Base-by-base conservation (phyloP, 2,329 filamentous ascomycete species). In the Pseudogymnoascus sp. region DNA sequence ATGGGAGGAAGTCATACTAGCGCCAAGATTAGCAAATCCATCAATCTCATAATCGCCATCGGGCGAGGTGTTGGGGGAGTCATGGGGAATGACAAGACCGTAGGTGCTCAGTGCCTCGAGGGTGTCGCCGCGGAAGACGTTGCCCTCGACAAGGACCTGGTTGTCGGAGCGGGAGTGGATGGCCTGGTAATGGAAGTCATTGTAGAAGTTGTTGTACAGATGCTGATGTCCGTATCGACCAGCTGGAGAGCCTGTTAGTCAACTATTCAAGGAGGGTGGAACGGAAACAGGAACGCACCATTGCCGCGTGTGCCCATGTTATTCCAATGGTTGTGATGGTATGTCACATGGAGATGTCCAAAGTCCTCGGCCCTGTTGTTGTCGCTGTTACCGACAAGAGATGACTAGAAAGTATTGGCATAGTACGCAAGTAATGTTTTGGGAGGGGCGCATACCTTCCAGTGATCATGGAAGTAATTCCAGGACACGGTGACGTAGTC, bases 1-100 rank as follows among this genome's bases (percentile, higher is more conserved):
- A 24, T 16, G 61, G 13, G 2, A 40, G 37, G 14, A 62, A 19
- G 3, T 77, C 79, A 71, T 71, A 81, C 80, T 76, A 2, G 80
- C 78, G 24, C 81, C 81, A 14, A 82, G 71, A 64, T 83, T 84
- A 3, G 79, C 81, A 68, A 75, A 84, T 0, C 81, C 81, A 66
- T 83, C 81, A 26, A 82, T 72, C 68, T 83, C 81, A 67, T 77
- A 77, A 59, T 84, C 82, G 1, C 81, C 81, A 10, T 80, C 81
- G 1, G 77, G 75, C 64, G 77, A 78, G 0, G 80, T 83, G 64
- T 84, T 84, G 0, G 81, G 81, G 47, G 78, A 80, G 64, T 83
- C 81, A 53, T 77, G 74, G 0, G 82, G 82, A n/a, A 84, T 80
- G 1, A 83, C 81, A 0, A 82, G 72, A 0, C 81, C 81, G 61